Conservation (phyloP, 768 basidiomycete species). For the Agaricus sinodeliciosus region DNA sequence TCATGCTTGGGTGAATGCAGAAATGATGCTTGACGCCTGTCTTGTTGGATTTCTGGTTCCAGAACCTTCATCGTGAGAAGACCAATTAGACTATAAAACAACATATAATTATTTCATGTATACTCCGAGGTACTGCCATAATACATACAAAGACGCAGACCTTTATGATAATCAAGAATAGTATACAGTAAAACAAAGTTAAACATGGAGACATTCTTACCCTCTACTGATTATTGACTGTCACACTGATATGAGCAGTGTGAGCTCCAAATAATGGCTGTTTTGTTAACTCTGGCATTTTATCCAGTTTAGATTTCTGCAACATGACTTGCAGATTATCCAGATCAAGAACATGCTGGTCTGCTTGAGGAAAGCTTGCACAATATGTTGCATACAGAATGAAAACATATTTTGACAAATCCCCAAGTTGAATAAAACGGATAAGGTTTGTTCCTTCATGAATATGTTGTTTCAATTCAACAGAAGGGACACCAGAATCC, state of each 20-base stretch:
- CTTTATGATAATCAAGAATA: no score
- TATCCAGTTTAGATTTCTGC: not conserved
- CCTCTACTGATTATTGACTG: not conserved
- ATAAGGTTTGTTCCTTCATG: slow-evolving; percentile 39
- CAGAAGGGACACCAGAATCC: slow-evolving; percentile 4
- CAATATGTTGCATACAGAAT: slow-evolving; percentile 31
- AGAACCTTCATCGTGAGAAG: slow-evolving; percentile 39
- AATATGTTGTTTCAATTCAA: slow-evolving; percentile 30
- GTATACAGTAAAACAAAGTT: no score
- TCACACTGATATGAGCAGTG: not conserved
- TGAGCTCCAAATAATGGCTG: not conserved
- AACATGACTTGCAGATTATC: not conserved
- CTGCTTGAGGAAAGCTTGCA: not conserved
- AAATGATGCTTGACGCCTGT: slow-evolving; percentile 91
- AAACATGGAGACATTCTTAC: no score
- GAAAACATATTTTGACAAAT: slow-evolving; percentile 35
- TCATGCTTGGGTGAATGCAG: slow-evolving; percentile 96
- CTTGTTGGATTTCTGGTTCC: slow-evolving; percentile 85
- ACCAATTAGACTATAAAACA: not conserved
- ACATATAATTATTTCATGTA: not conserved
- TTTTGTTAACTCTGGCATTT: not conserved
- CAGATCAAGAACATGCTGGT: not conserved
- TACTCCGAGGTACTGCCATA: no score
- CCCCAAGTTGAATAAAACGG: slow-evolving; percentile 42
- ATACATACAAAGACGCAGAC: no score